Base-by-base conservation (phyloP, 129 eudicot species). In the Chrysanthemum makinoi region DNA sequence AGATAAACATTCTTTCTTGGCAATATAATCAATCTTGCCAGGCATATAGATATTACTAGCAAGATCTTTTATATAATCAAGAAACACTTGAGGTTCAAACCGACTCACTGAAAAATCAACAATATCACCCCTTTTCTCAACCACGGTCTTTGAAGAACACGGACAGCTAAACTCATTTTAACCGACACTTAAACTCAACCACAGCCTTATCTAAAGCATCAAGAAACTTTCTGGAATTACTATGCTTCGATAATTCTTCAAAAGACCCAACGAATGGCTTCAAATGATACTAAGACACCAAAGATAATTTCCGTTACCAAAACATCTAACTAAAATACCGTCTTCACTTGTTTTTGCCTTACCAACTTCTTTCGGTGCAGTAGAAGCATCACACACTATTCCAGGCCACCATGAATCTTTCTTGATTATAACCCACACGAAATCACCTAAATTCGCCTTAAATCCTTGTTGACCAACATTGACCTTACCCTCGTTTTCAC, bases 371-470 rank as follows among this genome's bases (percentile, higher is more conserved):
- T 69, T 83, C 1, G 72, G 69, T 61, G 81, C 81, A 70, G 11
- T 60, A 19, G 79, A 61, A 77, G 79, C 76, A 72, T 82, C 86
- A 48, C 72, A 71, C 28, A 86, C 69, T 10, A 81, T 35, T 43
- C 84, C 91, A 5, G 88, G 86, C 85, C 83, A 80, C 91, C 91
- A 86, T 2, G 62, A 43, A 26, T 62, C 76, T 20, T 72, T 78
- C 65, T 72, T 75, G 68, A 77, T 79, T 67, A 83, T 69, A 15
- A 65, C 86, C 91, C 91, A 86, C 50, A 86, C 88, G 13, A 86
- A 14, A 70, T 86, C 88, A 18, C 88, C 86, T 61, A 78, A 76
- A 65, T 43, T 62, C 56, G 79, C 77, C 26, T 11, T 52, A 53
- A 28, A 30, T 66, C 67, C 83, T 69, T 67, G 71, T 59, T 71